Percentiles rank a stretch among this genome's conserved stretches.
Conservation (phyloP, 495 filamentous ascomycete genomes). For the Daldinia loculata region DNA sequence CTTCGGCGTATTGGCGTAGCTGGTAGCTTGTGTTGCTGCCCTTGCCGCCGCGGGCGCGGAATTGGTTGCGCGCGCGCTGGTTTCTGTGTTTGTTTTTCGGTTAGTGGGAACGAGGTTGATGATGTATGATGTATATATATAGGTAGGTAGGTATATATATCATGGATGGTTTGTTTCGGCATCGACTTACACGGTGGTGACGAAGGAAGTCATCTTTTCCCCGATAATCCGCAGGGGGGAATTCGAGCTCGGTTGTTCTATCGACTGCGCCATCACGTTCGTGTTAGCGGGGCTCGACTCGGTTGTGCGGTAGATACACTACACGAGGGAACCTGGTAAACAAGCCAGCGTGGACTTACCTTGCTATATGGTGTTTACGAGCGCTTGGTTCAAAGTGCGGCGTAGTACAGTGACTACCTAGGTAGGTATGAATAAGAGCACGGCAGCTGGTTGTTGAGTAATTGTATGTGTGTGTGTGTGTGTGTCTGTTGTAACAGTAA, state of each 20-base stretch:
- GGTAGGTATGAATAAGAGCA: background rate
- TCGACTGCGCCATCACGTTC: conserved; percentile 39
- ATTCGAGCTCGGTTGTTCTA: background rate
- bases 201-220: conserved; percentile 59
- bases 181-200: conserved; percentile 59
- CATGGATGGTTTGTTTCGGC: no score
- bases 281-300: conserved; percentile 31
- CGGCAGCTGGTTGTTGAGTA: background rate
- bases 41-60: conserved; percentile 90
- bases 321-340: background rate
- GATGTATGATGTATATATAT: background rate
- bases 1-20: conserved; percentile 95
- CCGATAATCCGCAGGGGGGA: conserved; percentile 33
- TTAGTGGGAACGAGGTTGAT: conserved; percentile 9
- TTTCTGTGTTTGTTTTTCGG: conserved; percentile 64
- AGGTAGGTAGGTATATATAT: background rate
- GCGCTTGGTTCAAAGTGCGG: background rate
- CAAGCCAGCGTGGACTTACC: background rate
- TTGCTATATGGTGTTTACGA: background rate
- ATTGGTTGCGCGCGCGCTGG: conserved; percentile 86
- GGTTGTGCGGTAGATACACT: no score
- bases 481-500: conserved; percentile 5
- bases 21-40: conserved; percentile 93
- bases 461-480: background rate
- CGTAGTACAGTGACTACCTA: background rate